Conservation (phyloP, 805 yeast genomes). For the Teunomyces stri region DNA sequence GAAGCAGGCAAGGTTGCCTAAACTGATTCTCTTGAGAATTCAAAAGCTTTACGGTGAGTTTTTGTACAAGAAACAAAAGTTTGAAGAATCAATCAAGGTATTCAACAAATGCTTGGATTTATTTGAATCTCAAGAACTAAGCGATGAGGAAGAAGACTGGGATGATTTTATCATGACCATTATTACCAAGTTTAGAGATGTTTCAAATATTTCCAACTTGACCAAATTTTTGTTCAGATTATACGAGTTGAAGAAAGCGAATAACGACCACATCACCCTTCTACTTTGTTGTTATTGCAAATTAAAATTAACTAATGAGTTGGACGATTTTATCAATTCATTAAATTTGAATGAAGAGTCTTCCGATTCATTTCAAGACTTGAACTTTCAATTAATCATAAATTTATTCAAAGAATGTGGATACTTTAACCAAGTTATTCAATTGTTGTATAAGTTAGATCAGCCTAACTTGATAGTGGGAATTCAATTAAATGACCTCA, state of each 20-base stretch:
- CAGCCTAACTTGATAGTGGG: conserved; percentile 76
- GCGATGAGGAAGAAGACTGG: conserved; percentile 22
- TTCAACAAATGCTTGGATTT: conserved; percentile 50
- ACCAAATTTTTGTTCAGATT: conserved; percentile 63
- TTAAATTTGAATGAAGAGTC: conserved; percentile 25
- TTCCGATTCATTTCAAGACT: conserved; percentile 31
- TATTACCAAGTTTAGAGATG: conserved; percentile 75
- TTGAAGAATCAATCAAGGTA: conserved; percentile 68
- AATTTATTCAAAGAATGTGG: conserved; percentile 71
- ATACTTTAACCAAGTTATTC: conserved; percentile 63
- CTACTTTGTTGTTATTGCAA: conserved; percentile 79
- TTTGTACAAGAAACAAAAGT: conserved; percentile 63
- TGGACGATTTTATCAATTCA: conserved; percentile 53
- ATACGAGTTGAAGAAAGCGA: conserved; percentile 53
- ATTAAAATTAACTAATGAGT: conserved; percentile 56
- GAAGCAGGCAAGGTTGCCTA: conserved; percentile 26
- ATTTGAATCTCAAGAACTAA: conserved; percentile 13
- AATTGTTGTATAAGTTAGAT: conserved; percentile 65
- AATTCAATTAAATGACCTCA: conserved; percentile 64
- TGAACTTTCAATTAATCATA: conserved; percentile 68
- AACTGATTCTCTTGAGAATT: conserved; percentile 27
- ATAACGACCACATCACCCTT: conserved; percentile 79
- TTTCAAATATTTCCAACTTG: conserved; percentile 64
- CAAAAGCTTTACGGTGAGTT: conserved; percentile 62
- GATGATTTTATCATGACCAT: conserved; percentile 61